Evolutionary conservation across 768 basidiomycete species (phyloP), one percentile per base, ranked within the genome.

Genomic region (Suillus variegatus): DNA sequence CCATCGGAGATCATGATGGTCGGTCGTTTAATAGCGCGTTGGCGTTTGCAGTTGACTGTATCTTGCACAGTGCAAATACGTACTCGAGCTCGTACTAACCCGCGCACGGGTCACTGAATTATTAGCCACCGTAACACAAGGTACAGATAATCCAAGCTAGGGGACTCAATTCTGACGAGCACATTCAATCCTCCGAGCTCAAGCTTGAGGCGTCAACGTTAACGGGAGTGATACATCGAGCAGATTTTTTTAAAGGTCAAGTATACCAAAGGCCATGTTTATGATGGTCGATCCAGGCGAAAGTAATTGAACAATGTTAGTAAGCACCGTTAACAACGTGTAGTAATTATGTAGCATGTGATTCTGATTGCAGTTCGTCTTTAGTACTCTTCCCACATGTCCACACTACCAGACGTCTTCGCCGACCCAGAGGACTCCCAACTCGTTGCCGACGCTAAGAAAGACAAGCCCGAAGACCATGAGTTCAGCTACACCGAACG

Each of bases 361-460:
- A 63, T 63, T 63, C 60, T 38, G 14, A 20, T 18, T 60, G 38
- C 28, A 60, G n/a, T 40, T 44, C 12, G 38, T 54, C 40, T 18
- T 12, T 32, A 32, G 32, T 32, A 36, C 54, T 62, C 61, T 60
- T 62, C 28, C 61, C 40, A 38, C 57, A 79, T 79, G 77, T 67
- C 78, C 55, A 76, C 75, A 55, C 79, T 86, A 75, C 78, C 81
- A 35, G 77, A 82, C 66, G 79, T 85, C 25, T 91, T 89, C 71
- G 79, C 82, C 49, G 95, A 96, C 73, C 78, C 87, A 2, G 91
- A 95, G 74, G 97, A 99, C 75, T 86, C 94, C 1, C 82, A 88
- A 55, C 78, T 94, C 63, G 93, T 99, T 63, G 86, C 81, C 6
- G 86, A 94, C 47, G 95, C 92, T 35, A 98, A 99, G 84, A 85